A percentile compares a stretch with the other conserved stretches of the same genome.
Evolutionary conservation across 202 grass and related monocot genomes (phyloP).

Genomic region (Digitaria exilis): DNA sequence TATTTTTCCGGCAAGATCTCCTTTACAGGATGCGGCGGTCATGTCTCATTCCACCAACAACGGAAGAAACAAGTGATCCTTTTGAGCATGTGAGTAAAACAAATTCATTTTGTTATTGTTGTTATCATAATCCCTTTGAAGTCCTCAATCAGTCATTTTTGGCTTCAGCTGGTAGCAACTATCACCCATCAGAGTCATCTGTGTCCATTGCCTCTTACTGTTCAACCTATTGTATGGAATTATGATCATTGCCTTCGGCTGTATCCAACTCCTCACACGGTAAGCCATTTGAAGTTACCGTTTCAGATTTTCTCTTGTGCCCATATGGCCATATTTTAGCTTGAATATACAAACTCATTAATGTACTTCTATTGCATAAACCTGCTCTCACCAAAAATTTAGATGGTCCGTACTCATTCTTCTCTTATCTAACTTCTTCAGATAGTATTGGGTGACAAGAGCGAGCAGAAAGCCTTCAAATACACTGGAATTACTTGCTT

Average conservation of each 20-base stretch:
- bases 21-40: slow-evolving; percentile 95
- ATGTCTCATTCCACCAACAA: slow-evolving; percentile 77
- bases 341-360: slow-evolving; percentile 26
- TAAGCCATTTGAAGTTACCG: slow-evolving; percentile 46
- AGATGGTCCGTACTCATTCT: slow-evolving; percentile 33
- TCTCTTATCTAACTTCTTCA: slow-evolving; percentile 55
- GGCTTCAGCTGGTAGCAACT: slow-evolving; percentile 85
- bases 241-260: slow-evolving; percentile 92
- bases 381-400: slow-evolving; percentile 12
- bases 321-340: slow-evolving; percentile 21
- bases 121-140: slow-evolving; percentile 13
- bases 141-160: slow-evolving; percentile 44
- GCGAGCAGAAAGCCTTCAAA: slow-evolving; percentile 97
- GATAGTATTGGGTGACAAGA: slow-evolving; percentile 94
- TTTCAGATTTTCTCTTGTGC: slow-evolving; percentile 10
- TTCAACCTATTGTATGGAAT: slow-evolving; percentile 99
- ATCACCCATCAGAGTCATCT: slow-evolving; percentile 99
- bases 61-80: slow-evolving; percentile 86
- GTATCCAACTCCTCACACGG: slow-evolving; percentile 91
- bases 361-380: neutral
- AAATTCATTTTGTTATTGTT: neutral
- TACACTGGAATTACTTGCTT: slow-evolving; percentile 97
- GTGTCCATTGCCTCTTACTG: slow-evolving; percentile 90
- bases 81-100: slow-evolving; percentile 79
- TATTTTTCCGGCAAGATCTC: slow-evolving; percentile 96